Conservation (phyloP, 495 filamentous ascomycete species). For the Podospora pseudocomata region DNA sequence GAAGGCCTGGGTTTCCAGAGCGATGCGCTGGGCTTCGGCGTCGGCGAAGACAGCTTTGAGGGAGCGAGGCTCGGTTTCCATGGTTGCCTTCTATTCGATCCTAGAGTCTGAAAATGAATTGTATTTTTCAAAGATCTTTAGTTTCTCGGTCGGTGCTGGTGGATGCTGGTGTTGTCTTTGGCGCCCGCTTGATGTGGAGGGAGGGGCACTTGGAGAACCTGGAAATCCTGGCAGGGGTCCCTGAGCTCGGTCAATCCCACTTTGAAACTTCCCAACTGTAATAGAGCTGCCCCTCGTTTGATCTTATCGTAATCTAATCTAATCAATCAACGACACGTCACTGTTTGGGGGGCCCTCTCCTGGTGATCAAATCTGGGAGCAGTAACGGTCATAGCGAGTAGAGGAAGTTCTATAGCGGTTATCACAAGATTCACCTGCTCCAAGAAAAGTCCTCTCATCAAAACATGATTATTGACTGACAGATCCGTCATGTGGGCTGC, state of each 20-base stretch:
- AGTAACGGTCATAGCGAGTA: not conserved
- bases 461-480: not conserved
- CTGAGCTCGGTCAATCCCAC: not conserved
- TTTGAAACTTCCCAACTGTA: not conserved
- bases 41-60: conserved; percentile 47
- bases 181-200: not conserved
- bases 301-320: conserved; percentile 4
- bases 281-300: not conserved
- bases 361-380: not conserved
- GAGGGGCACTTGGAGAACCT: not conserved
- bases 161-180: not conserved
- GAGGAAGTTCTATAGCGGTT: not conserved
- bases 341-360: not conserved
- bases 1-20: conserved; percentile 33
- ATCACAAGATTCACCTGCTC: not conserved
- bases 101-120: not conserved
- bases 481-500: not conserved
- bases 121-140: not conserved
- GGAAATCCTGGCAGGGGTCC: not conserved
- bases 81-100: not conserved
- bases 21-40: conserved; percentile 49
- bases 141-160: not conserved
- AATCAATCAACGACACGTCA: not conserved
- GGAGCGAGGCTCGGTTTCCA: conserved; percentile 35
- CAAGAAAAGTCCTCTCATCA: not conserved